Conservation (phyloP, 106 monocot genomes). For the Alisma plantagoaquatica region DNA sequence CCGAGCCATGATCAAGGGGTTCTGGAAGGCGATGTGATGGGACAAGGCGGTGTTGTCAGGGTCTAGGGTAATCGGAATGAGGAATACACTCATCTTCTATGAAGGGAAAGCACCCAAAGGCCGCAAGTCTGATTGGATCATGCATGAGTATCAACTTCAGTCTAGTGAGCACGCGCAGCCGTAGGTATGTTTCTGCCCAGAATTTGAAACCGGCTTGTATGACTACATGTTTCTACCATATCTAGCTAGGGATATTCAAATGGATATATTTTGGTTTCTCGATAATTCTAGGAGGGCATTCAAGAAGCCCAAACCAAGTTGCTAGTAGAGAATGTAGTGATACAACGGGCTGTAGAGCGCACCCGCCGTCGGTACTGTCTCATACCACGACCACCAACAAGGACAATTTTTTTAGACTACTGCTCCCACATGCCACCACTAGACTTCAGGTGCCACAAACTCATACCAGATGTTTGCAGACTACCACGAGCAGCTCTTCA, state of each 20-base stretch:
- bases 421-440: background rate
- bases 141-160: conserved; percentile 83
- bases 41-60: conserved; percentile 80
- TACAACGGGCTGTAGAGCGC: conserved; percentile 4
- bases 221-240: too few species aligned
- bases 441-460: background rate
- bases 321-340: conserved; percentile 6
- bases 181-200: too few species aligned
- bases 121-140: conserved; percentile 76
- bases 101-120: conserved; percentile 77
- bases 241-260: too few species aligned
- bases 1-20: conserved; percentile 64
- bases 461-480: background rate
- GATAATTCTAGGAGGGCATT: conserved; percentile 36
- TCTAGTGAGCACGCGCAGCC: conserved; percentile 35
- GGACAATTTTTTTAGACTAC: too few species aligned
- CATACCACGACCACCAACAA: conserved; percentile 9
- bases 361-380: conserved; percentile 1
- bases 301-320: conserved; percentile 24
- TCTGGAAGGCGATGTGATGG: conserved; percentile 88
- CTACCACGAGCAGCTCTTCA: background rate
- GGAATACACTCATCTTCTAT: conserved; percentile 92
- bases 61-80: conserved; percentile 66
- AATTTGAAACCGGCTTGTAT: too few species aligned
- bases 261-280: too few species aligned